These are phyloP conservation scores for Lentinula sp. DNA, from an alignment of 768 basidiomycete genomes.

Conservation along the genomic window DNA sequence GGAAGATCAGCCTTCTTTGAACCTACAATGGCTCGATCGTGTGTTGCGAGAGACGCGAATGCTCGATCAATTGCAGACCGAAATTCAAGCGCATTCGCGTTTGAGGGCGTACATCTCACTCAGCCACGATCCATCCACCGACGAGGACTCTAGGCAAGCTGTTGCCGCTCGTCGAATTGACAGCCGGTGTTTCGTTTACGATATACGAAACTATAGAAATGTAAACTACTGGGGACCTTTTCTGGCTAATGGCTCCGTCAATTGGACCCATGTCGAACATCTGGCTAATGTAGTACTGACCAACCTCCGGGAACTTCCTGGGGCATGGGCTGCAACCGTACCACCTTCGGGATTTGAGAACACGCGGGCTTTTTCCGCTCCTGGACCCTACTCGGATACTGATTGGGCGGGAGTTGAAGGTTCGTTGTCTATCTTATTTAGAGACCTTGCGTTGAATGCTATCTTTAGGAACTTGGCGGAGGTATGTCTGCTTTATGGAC, in stretches of 20 bases:
- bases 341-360: conserved; percentile 50
- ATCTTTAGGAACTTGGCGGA: conserved; percentile 52
- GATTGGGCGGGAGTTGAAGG: conserved; percentile 78
- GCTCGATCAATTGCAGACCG: conserved; percentile 19
- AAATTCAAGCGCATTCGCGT: conserved; percentile 30
- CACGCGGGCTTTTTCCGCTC: conserved; percentile 49
- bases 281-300: conserved; percentile 47
- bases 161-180: conserved; percentile 27
- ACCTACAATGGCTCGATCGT: conserved; percentile 39
- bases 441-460: background rate
- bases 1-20: conserved; percentile 24
- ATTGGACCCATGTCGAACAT: conserved; percentile 63
- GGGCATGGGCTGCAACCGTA: conserved; percentile 24
- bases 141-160: conserved; percentile 22
- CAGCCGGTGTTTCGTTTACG: conserved; percentile 58
- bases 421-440: conserved; percentile 8
- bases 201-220: conserved; percentile 50
- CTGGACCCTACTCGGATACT: conserved; percentile 24
- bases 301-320: conserved; percentile 45
- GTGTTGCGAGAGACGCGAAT: conserved; percentile 33
- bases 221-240: conserved; percentile 60
- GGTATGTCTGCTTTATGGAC: conserved; percentile 76
- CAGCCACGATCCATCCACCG: conserved; percentile 20
- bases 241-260: conserved; percentile 29
- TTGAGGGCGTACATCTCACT: conserved; percentile 46